Percentiles rank a stretch among this genome's conserved stretches.
phyloP scores from a whole-genome alignment of 257 asterid species.

The Linderniella brevidens region DNA sequence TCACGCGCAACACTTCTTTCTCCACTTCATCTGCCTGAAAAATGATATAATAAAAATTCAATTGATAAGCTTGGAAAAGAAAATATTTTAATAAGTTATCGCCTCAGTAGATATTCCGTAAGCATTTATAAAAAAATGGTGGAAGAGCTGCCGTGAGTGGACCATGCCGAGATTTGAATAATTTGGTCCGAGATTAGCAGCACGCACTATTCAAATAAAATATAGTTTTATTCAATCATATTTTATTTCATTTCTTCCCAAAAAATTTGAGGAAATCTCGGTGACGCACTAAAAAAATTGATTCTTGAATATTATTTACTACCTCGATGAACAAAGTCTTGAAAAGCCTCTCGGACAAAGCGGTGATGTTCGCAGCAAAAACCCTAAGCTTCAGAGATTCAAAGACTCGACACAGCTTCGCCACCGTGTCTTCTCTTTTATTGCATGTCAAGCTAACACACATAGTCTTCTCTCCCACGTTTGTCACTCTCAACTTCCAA shows the following conservation, averaged over 20 bases:
- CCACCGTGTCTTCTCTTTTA: constrained; percentile 65
- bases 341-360: constrained; percentile 47
- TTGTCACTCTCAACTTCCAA: constrained; percentile 49
- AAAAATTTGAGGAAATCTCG: too few species aligned
- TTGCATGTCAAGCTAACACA: constrained; percentile 67
- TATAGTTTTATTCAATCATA: too few species aligned
- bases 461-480: constrained; percentile 51
- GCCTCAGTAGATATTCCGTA: too few species aligned
- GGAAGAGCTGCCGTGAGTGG: too few species aligned
- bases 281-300: too few species aligned
- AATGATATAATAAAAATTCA: neutral
- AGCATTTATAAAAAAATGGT: neutral
- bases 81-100: too few species aligned
- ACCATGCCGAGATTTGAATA: too few species aligned
- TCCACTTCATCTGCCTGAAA: constrained; percentile 61
- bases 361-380: constrained; percentile 51
- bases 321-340: constrained; percentile 76
- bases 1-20: constrained; percentile 24
- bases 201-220: too few species aligned
- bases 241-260: too few species aligned
- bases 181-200: too few species aligned
- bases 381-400: constrained; percentile 65
- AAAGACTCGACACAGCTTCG: constrained; percentile 58
- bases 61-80: too few species aligned
- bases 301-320: too few species aligned